A percentile compares a stretch with the other conserved stretches of the same genome.
These are phyloP conservation scores for Parastagonospora avenae DNA, from an alignment of 2,329 filamentous ascomycete species.

Conservation along the genomic window DNA sequence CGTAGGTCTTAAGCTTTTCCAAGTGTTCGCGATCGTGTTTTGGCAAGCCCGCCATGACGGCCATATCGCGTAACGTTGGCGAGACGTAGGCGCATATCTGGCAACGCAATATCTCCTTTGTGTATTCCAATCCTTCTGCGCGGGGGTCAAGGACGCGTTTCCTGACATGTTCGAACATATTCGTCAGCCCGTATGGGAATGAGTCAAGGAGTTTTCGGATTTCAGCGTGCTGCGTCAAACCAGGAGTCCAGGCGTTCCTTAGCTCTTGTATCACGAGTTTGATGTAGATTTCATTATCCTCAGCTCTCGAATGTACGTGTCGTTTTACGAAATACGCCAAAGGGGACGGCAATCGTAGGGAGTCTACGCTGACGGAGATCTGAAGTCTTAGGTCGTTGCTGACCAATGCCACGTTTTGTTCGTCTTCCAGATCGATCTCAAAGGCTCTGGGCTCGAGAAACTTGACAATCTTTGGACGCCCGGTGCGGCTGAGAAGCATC, in stretches of 20 bases:
- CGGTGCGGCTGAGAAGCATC: conserved; percentile 23
- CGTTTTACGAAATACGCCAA: conserved; percentile 30
- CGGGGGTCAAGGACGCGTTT: conserved; percentile 20
- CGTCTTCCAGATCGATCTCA: conserved; percentile 26
- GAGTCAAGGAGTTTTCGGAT: conserved; percentile 26
- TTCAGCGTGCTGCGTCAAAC: conserved; percentile 14
- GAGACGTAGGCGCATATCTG: conserved; percentile 20
- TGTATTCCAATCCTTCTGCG: conserved; percentile 25
- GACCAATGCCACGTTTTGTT: conserved; percentile 17
- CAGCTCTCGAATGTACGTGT: conserved; percentile 24
- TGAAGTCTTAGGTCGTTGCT: conserved; percentile 21
- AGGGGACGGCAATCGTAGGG: conserved; percentile 16
- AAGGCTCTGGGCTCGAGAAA: conserved; percentile 13
- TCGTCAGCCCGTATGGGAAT: conserved; percentile 28
- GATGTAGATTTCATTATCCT: conserved; percentile 30
- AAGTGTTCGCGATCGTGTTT: conserved; percentile 17
- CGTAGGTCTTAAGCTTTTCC: conserved; percentile 18
- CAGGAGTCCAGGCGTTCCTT: conserved; percentile 21
- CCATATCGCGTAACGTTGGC: conserved; percentile 28
- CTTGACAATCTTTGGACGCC: conserved; percentile 25
- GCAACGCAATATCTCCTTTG: conserved; percentile 30
- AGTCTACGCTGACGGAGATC: conserved; percentile 22
- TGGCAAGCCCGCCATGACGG: conserved; percentile 27
- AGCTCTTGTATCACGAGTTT: conserved; percentile 28
- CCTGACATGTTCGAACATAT: conserved; percentile 30